Conservation (phyloP, 371 early-diverging fungal species). For the Mortierella sp. region DNA sequence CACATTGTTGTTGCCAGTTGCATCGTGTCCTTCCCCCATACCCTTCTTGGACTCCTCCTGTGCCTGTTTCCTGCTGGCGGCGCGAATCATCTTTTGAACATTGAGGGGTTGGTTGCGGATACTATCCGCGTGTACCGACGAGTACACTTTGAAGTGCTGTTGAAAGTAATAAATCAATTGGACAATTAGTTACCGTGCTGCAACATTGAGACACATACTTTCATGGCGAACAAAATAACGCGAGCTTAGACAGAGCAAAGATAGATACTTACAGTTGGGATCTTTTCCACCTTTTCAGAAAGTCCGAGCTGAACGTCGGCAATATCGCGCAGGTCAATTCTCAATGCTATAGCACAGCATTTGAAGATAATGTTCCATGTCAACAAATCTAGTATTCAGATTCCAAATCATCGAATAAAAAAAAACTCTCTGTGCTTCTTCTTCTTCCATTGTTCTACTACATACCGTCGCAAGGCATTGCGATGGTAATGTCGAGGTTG, state of each 20-base stretch:
- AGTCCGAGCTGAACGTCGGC: constrained; percentile 41
- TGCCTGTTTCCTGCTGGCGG: constrained; percentile 38
- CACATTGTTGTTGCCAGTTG: neutral
- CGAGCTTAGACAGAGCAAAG: no score
- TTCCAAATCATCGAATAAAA: neutral
- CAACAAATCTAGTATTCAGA: neutral
- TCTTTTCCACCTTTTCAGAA: constrained; percentile 42
- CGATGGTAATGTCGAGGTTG: constrained; percentile 90
- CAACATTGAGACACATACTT: no score
- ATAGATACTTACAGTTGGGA: constrained; percentile 34
- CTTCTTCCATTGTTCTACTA: neutral
- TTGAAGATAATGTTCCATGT: neutral
- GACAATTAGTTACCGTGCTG: neutral
- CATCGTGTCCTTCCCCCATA: neutral
- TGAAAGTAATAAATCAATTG: neutral
- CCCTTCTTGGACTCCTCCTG: constrained; percentile 18
- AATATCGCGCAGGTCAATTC: constrained; percentile 66
- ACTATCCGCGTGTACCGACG: constrained; percentile 10
- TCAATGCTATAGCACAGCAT: constrained; percentile 22
- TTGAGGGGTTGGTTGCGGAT: constrained; percentile 34
- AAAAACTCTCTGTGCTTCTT: no score
- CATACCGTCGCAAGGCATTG: constrained; percentile 88
- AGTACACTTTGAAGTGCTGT: constrained; percentile 37
- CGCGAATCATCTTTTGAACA: constrained; percentile 38
- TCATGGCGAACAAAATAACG: neutral